Base-by-base conservation (phyloP, 371 early-diverging fungal species). In the Circinella minor region DNA sequence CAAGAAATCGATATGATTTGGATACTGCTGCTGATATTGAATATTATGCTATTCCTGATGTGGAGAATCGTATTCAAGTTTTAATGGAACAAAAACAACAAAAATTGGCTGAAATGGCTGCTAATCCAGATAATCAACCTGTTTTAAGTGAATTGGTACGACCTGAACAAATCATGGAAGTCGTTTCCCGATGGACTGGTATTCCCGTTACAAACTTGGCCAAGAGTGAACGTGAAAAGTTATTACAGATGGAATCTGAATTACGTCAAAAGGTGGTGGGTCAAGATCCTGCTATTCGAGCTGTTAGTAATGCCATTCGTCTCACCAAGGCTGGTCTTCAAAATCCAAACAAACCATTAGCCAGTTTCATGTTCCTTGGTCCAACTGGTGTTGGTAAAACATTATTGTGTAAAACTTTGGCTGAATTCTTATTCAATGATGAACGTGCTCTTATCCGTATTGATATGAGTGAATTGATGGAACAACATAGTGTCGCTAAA, bases 381-480 rank as follows among this genome's bases (percentile, higher is more conserved):
- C 96, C 96, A 20, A 96, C 95, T 15, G 98, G 98, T 74, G 95
- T 94, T 38, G 93, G 94, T 67, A 94, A 94, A 74, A 92, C 92
- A 17, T 75, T 79, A 67, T 84, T 99, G 37, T 93, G 94, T 77
- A 97, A 97, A 74, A 90, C 96, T 0, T 77, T 99, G 55, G 93
- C 96, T 8, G 84, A 90, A 74, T 94, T 95, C 77, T 71, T 98
- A 39, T 96, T 97, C 77, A 93, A 96, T 74, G 91, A 91, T 46
- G 94, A 95, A 67, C 84, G 89, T 46, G 91, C 92, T 1, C 89
- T 98, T 72, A 87, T 95, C 37, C 90, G 96, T 48, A 86, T 97
- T 60, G 98, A 98, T 74, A 97, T 97, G 97, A 90, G 91, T 76
- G 96, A 98, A 78, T 92, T 95, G 81, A 91, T 93, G 92, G 91